Evolutionary conservation across 2,329 filamentous ascomycete genomes (phyloP), one percentile per base, ranked within the genome.

Genomic region (Coniosporium tulheliwenetii): DNA sequence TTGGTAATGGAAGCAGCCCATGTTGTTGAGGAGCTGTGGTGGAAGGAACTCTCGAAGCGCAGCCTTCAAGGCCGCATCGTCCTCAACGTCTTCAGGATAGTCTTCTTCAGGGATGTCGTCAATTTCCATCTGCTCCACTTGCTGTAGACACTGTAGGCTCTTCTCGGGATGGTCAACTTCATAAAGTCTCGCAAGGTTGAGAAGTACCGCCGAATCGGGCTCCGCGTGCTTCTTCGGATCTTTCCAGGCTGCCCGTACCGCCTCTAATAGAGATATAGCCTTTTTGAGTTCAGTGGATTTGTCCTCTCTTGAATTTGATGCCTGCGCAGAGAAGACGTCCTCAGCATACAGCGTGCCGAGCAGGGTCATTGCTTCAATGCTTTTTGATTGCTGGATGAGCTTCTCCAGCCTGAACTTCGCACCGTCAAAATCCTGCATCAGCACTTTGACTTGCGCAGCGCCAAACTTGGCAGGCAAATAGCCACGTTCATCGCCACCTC

Each of bases 381-480:
- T 77, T 51, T 84, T 86, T 3, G 81, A 79, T 47, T 86, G 79
- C 55, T 93, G 85, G 30, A 93, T 78, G 54, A 96, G 89, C 65
- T 94, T 95, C 59, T 98, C 91, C 16, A 98, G 68, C 16, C 84
- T 77, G 52, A 95, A 81, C 58, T 96, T 96, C 19, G 91, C 91
- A 44, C 91, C 87, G 43, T 87, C 85, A 30, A 85, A 73, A 54
- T 96, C 87, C 46, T 81, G 79, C 60, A 81, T 83, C 41, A 87
- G 59, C 15, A 94, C 83, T 32, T 85, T 82, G 51, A 96, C 75
- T 62, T 98, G 91, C 1, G 91, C 87, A 14, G 80, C 75, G 41
- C 91, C 93, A 54, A 98, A 93, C 56, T 96, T 96, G 39, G 91
- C 91, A 0, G 93, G 91, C 38, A 95, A 68, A 52, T 85, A 95